phyloP scores from a whole-genome alignment of 2,329 filamentous ascomycete genomes.

The Neopestalotiopsis sp. region DNA sequence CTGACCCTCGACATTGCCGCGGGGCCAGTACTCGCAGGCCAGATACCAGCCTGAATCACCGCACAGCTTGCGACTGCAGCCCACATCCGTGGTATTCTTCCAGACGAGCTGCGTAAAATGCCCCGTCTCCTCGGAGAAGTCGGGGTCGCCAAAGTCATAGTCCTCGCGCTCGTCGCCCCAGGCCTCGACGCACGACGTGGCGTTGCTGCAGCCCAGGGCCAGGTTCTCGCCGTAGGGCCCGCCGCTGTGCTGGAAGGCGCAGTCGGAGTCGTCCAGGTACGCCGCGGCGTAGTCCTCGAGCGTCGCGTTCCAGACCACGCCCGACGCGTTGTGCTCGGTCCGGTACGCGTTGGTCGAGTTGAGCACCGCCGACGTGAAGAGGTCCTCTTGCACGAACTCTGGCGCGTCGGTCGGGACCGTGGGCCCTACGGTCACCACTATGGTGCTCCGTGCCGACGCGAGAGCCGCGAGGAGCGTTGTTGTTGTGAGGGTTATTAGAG shows the following conservation, averaged over 20 bases:
- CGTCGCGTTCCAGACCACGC: slow-evolving; percentile 69
- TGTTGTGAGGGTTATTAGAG: not conserved
- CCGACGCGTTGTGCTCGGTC: slow-evolving; percentile 62
- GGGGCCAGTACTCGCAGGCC: slow-evolving; percentile 73
- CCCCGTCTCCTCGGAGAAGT: slow-evolving; percentile 65
- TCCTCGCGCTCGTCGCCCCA: slow-evolving; percentile 67
- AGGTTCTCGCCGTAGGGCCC: slow-evolving; percentile 79
- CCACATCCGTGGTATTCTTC: slow-evolving; percentile 65
- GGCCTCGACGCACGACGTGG: slow-evolving; percentile 62
- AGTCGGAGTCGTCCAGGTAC: slow-evolving; percentile 50
- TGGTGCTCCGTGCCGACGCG: slow-evolving; percentile 30
- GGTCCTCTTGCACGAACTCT: slow-evolving; percentile 38
- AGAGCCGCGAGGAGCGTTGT: not conserved
- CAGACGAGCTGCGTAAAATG: slow-evolving; percentile 80
- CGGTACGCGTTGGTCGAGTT: slow-evolving; percentile 73
- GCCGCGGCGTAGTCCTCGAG: slow-evolving; percentile 57
- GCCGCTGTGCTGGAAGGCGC: slow-evolving; percentile 60
- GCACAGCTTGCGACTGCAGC: slow-evolving; percentile 56
- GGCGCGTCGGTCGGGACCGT: slow-evolving; percentile 32
- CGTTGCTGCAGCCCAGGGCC: slow-evolving; percentile 69
- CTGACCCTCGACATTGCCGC: slow-evolving; percentile 65
- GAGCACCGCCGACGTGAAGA: slow-evolving; percentile 62
- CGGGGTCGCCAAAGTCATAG: slow-evolving; percentile 64
- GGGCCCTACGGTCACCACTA: slow-evolving; percentile 31
- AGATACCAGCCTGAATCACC: slow-evolving; percentile 64